These are phyloP conservation scores for Neurospora sp. DNA, from an alignment of 495 filamentous ascomycete genomes.

Conservation along the genomic window DNA sequence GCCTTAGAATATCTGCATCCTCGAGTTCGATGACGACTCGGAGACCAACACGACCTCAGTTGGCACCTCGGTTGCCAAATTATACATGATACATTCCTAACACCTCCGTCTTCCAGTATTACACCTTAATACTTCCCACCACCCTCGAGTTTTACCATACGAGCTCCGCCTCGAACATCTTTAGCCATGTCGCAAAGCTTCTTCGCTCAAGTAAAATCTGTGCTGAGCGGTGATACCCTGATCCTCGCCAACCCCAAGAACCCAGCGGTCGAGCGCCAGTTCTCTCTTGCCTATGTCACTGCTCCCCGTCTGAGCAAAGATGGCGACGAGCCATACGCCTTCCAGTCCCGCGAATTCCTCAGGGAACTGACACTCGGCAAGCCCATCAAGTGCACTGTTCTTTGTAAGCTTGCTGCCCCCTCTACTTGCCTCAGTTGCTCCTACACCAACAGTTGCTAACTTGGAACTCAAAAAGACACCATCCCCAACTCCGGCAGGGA, in stretches of 20 bases:
- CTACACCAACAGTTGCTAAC: slow-evolving; percentile 17
- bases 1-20: background rate
- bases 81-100: background rate
- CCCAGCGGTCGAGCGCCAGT: slow-evolving; percentile 66
- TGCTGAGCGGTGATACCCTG: slow-evolving; percentile 85
- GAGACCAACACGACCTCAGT: background rate
- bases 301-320: slow-evolving; percentile 80
- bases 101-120: background rate
- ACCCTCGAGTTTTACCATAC: background rate
- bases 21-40: background rate
- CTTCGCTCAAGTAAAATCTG: slow-evolving; percentile 80
- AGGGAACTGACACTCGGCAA: slow-evolving; percentile 78
- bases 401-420: slow-evolving; percentile 27
- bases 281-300: slow-evolving; percentile 85
- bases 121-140: background rate
- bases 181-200: slow-evolving; percentile 25
- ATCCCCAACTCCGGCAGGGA: slow-evolving; percentile 79
- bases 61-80: background rate
- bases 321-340: slow-evolving; percentile 84
- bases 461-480: slow-evolving; percentile 35
- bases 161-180: background rate
- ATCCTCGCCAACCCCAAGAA: slow-evolving; percentile 64
- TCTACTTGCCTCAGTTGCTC: background rate
- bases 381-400: slow-evolving; percentile 67
- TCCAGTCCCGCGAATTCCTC: slow-evolving; percentile 87